A percentile compares a stretch with the other conserved stretches of the same genome.
Evolutionary conservation across 176 grass and related monocot species (phyloP).

Genomic region (Olyra latifolia): DNA sequence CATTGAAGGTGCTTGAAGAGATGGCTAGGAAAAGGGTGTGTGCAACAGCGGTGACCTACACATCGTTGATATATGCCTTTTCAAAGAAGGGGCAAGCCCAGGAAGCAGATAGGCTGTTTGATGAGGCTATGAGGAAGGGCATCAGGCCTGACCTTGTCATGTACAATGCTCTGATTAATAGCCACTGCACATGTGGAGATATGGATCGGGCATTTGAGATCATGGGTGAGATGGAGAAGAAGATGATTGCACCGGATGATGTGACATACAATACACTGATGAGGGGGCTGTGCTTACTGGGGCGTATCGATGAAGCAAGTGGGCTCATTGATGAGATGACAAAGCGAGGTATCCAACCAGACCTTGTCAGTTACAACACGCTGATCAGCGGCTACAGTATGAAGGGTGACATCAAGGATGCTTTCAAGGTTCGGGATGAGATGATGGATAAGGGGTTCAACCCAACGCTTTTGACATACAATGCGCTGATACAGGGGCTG

Average conservation of each 20-base stretch:
- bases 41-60: conserved; percentile 56
- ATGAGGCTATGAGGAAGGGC: conserved; percentile 51
- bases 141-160: conserved; percentile 63
- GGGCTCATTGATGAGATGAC: conserved; percentile 62
- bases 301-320: conserved; percentile 48
- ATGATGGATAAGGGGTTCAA: conserved; percentile 71
- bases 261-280: conserved; percentile 68
- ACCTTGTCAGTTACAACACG: conserved; percentile 73
- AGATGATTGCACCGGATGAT: conserved; percentile 53
- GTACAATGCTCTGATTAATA: conserved; percentile 74
- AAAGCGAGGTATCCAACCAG: conserved; percentile 66
- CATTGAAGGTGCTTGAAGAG: conserved; percentile 47
- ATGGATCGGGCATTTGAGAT: conserved; percentile 54
- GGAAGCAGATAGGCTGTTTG: conserved; percentile 49
- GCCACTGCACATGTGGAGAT: conserved; percentile 39
- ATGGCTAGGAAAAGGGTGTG: conserved; percentile 50
- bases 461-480: conserved; percentile 65
- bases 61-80: conserved; percentile 65
- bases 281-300: conserved; percentile 63
- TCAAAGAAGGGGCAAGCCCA: conserved; percentile 49
- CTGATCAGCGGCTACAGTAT: conserved; percentile 65
- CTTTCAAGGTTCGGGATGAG: conserved; percentile 58
- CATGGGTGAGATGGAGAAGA: conserved; percentile 60
- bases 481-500: conserved; percentile 62
- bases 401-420: conserved; percentile 75